Conservation (phyloP, 495 filamentous ascomycete species). For the Podospora comata region DNA sequence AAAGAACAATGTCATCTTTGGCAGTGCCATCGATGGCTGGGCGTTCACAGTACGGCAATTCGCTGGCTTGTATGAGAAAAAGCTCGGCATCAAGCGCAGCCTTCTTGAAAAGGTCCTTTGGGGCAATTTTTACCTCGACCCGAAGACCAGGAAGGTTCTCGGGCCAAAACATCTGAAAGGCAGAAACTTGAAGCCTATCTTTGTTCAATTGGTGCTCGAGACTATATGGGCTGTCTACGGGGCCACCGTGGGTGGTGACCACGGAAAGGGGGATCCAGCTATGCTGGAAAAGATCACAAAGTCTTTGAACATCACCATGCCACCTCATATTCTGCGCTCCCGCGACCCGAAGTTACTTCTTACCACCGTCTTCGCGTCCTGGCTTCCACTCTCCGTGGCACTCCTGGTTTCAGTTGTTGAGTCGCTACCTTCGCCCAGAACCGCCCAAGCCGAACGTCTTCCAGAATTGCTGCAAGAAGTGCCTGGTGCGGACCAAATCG, state of each 20-base stretch:
- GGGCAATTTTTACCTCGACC: conserved; percentile 96
- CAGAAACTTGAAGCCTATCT: conserved; percentile 87
- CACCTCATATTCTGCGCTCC: conserved; percentile 78
- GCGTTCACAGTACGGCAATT: conserved; percentile 96
- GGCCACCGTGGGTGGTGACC: conserved; percentile 77
- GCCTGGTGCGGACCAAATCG: conserved; percentile 69
- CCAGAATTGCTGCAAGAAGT: conserved; percentile 76
- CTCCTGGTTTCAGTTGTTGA: conserved; percentile 90
- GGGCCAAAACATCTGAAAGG: conserved; percentile 92
- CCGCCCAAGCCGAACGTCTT: conserved; percentile 79
- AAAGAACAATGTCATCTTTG: conserved; percentile 98
- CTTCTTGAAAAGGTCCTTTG: conserved; percentile 91
- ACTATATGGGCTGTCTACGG: conserved; percentile 97
- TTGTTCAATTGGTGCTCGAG: conserved; percentile 93
- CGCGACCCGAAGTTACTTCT: conserved; percentile 80
- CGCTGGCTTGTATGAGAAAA: conserved; percentile 90
- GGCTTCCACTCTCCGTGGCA: conserved; percentile 92
- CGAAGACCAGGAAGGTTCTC: conserved; percentile 92
- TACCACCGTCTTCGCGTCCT: conserved; percentile 78
- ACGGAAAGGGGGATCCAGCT: conserved; percentile 77
- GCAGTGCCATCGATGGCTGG: conserved; percentile 96
- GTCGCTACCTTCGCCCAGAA: conserved; percentile 79
- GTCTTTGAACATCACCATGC: conserved; percentile 77
- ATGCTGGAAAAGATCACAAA: conserved; percentile 94
- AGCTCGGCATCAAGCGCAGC: conserved; percentile 89